Evolutionary conservation across 257 asterid species (phyloP).

Genomic region (Nicotiana tomentosiformis): DNA sequence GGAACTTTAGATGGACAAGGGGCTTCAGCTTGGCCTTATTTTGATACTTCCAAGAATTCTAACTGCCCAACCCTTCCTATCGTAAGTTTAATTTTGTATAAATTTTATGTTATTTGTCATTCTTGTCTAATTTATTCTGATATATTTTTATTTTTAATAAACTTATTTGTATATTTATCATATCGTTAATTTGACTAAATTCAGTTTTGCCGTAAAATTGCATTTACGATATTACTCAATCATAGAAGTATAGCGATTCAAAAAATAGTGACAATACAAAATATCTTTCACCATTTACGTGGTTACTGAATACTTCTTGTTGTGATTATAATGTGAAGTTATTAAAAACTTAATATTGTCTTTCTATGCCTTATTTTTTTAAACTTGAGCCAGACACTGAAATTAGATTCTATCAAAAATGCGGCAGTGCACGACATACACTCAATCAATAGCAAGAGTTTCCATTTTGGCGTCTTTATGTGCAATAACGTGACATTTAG

Average conservation of each 20-base stretch:
- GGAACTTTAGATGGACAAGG: slow-evolving; percentile 15
- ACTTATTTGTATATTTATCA: too few species aligned
- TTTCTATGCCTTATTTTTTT: neutral
- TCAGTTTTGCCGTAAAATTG: too few species aligned
- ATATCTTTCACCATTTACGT: neutral
- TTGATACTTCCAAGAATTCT: neutral
- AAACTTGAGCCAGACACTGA: neutral
- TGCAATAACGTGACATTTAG: neutral
- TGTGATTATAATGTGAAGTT: neutral
- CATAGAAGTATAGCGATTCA: too few species aligned
- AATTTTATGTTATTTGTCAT: neutral
- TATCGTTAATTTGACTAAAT: too few species aligned
- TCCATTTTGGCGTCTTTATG: neutral
- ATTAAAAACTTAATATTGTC: neutral
- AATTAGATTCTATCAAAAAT: neutral
- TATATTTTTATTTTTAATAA: neutral
- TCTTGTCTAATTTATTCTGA: neutral
- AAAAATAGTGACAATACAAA: neutral
- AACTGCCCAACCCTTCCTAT: neutral
- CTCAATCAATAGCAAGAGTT: slow-evolving; percentile 1
- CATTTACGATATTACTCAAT: too few species aligned
- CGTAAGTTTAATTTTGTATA: neutral
- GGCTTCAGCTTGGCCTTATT: neutral
- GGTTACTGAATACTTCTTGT: neutral
- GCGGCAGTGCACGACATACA: neutral